phyloP scores from a whole-genome alignment of 2,329 filamentous ascomycete species.

The Celoporthe dispersa region DNA sequence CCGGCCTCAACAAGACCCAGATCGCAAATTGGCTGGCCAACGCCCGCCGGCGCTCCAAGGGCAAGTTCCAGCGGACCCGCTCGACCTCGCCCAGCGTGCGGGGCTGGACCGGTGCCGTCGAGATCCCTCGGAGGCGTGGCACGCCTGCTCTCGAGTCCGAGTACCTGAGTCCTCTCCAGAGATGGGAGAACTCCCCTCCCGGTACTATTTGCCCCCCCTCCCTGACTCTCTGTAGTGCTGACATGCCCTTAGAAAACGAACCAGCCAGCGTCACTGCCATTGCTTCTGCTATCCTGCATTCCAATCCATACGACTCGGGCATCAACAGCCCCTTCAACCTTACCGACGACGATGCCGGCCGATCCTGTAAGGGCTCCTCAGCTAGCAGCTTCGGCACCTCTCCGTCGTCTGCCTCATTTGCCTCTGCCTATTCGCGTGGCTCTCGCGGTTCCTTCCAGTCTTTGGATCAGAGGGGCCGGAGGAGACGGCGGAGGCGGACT shows the following conservation, averaged over 20 bases:
- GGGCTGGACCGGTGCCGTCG: slow-evolving; percentile 65
- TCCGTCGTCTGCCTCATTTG: slow-evolving; percentile 62
- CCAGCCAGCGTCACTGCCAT: slow-evolving; percentile 63
- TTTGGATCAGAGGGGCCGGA: slow-evolving; percentile 48
- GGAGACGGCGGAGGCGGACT: slow-evolving; percentile 54
- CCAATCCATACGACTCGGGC: slow-evolving; percentile 58
- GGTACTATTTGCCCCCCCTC: slow-evolving; percentile 12
- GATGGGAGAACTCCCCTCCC: slow-evolving; percentile 63
- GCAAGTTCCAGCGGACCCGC: slow-evolving; percentile 73
- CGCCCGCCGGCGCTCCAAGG: slow-evolving; percentile 68
- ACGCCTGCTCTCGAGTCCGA: slow-evolving; percentile 56
- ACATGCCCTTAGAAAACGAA: slow-evolving; percentile 53
- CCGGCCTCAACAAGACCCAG: slow-evolving; percentile 80
- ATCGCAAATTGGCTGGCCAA: slow-evolving; percentile 95
- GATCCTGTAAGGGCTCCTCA: slow-evolving; percentile 64
- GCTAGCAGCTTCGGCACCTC: slow-evolving; percentile 65
- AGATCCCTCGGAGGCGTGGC: slow-evolving; percentile 69
- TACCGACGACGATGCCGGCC: slow-evolving; percentile 64
- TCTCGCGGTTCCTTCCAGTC: slow-evolving; percentile 60
- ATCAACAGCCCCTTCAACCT: slow-evolving; percentile 61
- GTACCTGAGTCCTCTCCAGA: slow-evolving; percentile 60
- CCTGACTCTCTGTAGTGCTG: not conserved
- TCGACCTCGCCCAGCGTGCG: slow-evolving; percentile 72
- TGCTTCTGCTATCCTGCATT: slow-evolving; percentile 54
- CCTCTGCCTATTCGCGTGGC: slow-evolving; percentile 62